Base-by-base conservation (phyloP, 2,329 filamentous ascomycete genomes). In the Hypoxylon sp. region DNA sequence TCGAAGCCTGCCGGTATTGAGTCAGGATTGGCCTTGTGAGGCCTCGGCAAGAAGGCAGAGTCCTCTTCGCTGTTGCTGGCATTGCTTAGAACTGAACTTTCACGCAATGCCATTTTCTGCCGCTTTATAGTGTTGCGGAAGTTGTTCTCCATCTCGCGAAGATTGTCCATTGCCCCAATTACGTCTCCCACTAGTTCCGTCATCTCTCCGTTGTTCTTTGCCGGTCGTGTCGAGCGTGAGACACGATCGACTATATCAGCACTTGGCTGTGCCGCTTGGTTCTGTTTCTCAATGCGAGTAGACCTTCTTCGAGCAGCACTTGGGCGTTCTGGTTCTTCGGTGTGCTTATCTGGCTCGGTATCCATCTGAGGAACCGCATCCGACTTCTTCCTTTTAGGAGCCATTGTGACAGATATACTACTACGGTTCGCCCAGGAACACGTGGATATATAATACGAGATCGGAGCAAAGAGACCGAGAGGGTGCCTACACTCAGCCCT, bases 101-200 rank as follows among this genome's bases (percentile, higher is more conserved):
- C 78, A 63, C 84, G 79, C 2, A 87, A 68, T n/a, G 82, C 82
- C 0, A 81, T 71, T 36, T 85, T 83, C 66, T 87, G 84, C 21
- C 75, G 79, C 62, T 83, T 83, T 9, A 81, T 80, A 5, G 79
- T 79, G 3, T 76, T 78, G 28, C 81, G 80, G 2, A 87, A 73
- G n/a, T 78, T 77, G 14, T 80, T 75, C 49, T 87, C 85, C 83
- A 87, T 86, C 69, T 83, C 79, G 4, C 79, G 80, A 25, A 87
- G 76, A n/a, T 80, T 78, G 21, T 60, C 46, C 28, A 67, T 56
- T 11, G 60, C 68, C 34, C 19, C 63, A n/a, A 79, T 82, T 2
- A 77, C 68, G 7, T 82, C 74, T 19, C 28, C 65, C 5, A 84
- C 77, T 1, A 75, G 76, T 9, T 78, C 73, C 1, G 65, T 63